Evolutionary conservation across 2,329 filamentous ascomycete species (phyloP), one percentile per base, ranked within the genome.

Genomic region (Sporothrix curviconia): DNA sequence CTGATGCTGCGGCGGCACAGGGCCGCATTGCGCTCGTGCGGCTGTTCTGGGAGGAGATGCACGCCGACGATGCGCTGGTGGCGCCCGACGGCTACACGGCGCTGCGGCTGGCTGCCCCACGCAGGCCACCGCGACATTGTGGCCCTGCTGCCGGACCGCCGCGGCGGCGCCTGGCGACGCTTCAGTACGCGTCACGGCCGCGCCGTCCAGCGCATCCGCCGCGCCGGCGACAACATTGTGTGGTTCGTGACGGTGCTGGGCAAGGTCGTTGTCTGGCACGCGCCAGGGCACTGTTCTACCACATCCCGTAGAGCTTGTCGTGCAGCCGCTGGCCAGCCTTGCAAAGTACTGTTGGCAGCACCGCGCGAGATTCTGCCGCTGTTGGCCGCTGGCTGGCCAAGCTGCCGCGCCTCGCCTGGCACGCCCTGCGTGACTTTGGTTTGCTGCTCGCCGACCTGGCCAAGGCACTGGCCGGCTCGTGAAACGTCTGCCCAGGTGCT

Each of bases 31-130:
- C 72, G 3, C 59, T 78, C 4, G 75, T 74, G 32, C 71, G 67
- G 60, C 64, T 77, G 1, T 64, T 79, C 12, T 64, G 73, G 47
- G 68, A 74, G 17, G 69, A 72, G 12, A 71, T 71, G 22, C 64
- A 67, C 17, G 75, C 75, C 12, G 70, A 78, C 60, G 76, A 78
- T 62, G 63, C 67, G 1, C 52, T 76, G 5, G 66, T 78, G 8
- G 74, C 76, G 0, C 72, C 74, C 4, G 75, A 78, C 54, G 77
- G 76, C 0, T 70, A 76, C 52, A 68, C 73, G 1, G 76, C 76
- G 1, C 64, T 78, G 14, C 71, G 76, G 1, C 68, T 79, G 1
- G 76, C 77, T 0, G 74, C 74, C n/a, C 0, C 58, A 62, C 1
- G 69, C 68, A 19, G 68, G 70, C 1, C 75, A 78, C 55, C 64